A percentile compares a stretch with the other conserved stretches of the same genome.
Evolutionary conservation across 352 stramenopile species (phyloP).

Genomic region (Blastocystis sp.): DNA sequence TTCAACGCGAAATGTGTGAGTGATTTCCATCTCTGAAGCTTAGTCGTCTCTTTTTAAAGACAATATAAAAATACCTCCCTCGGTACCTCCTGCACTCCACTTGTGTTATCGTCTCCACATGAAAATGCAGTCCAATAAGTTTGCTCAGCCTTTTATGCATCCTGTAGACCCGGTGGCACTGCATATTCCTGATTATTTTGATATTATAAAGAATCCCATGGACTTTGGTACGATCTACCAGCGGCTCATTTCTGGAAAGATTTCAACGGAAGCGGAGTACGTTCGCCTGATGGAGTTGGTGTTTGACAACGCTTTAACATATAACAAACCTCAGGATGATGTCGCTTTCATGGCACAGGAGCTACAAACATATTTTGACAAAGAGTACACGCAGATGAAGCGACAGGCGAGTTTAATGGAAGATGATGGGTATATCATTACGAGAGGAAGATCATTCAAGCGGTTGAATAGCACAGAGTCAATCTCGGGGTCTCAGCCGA

Average conservation of each 20-base stretch:
- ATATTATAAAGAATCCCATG: constrained; percentile 94
- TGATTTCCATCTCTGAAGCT: background rate
- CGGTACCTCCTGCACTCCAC: background rate
- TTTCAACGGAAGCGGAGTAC: constrained; percentile 77
- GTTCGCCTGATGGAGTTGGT: constrained; percentile 85
- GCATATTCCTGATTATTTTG: constrained; percentile 84
- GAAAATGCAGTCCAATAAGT: constrained; percentile 54
- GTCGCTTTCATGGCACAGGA: constrained; percentile 64
- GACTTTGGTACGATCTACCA: constrained; percentile 88
- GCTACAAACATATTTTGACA: background rate
- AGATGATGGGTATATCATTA: background rate
- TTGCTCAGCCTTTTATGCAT: constrained; percentile 73
- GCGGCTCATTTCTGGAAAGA: constrained; percentile 76
- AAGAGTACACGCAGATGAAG: background rate
- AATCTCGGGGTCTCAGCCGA: too few species aligned
- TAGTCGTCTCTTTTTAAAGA: background rate
- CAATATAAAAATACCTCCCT: background rate
- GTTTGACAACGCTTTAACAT: constrained; percentile 93
- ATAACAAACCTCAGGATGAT: constrained; percentile 75
- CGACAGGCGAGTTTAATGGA: background rate
- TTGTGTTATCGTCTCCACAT: constrained; percentile 25
- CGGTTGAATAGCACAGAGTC: background rate
- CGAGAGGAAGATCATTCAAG: background rate
- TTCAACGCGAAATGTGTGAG: background rate
- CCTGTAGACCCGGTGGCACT: constrained; percentile 86